Percentiles rank a stretch among this genome's conserved stretches.
Conservation (phyloP, 371 early-diverging fungal genomes). For the Umbelopsis sp. region DNA sequence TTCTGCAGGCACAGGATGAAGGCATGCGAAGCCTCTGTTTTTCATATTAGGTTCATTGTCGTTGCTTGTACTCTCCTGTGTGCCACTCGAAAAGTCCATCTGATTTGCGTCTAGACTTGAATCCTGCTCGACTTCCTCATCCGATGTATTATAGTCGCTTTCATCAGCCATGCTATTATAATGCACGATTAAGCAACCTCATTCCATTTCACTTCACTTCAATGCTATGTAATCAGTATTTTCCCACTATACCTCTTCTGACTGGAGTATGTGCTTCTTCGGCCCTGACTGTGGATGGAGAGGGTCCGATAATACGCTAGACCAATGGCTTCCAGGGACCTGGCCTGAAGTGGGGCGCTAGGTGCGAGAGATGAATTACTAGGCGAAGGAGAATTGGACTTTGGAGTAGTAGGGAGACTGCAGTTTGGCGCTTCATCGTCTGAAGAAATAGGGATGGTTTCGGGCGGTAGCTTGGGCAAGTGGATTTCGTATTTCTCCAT, state of each 20-base stretch:
- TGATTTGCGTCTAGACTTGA: neutral
- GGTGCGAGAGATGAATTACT: neutral
- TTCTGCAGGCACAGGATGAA: slow-evolving; percentile 20
- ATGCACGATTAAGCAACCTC: neutral
- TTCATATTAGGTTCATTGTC: neutral
- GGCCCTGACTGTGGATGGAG: neutral
- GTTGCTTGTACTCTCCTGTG: neutral
- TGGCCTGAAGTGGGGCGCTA: slow-evolving; percentile 13
- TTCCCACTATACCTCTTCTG: slow-evolving; percentile 7
- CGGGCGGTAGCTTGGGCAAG: neutral
- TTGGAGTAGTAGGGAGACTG: neutral
- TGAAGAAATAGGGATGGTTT: slow-evolving; percentile 3
- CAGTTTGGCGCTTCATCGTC: slow-evolving; percentile 22
- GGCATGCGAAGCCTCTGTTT: slow-evolving; percentile 21
- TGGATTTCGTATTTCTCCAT: slow-evolving; percentile 1
- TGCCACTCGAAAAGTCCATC: neutral
- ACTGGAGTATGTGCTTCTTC: slow-evolving; percentile 3
- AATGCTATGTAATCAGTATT: too few species aligned
- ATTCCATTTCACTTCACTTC: neutral
- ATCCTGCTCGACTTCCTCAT: slow-evolving; percentile 10
- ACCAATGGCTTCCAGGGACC: slow-evolving; percentile 25
- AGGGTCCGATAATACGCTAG: slow-evolving; percentile 8
- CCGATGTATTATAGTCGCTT: neutral
- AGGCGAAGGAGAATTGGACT: neutral
- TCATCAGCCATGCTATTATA: too few species aligned